These are phyloP conservation scores for Leccinum boreale DNA, from an alignment of 768 basidiomycete genomes.

Conservation along the genomic window DNA sequence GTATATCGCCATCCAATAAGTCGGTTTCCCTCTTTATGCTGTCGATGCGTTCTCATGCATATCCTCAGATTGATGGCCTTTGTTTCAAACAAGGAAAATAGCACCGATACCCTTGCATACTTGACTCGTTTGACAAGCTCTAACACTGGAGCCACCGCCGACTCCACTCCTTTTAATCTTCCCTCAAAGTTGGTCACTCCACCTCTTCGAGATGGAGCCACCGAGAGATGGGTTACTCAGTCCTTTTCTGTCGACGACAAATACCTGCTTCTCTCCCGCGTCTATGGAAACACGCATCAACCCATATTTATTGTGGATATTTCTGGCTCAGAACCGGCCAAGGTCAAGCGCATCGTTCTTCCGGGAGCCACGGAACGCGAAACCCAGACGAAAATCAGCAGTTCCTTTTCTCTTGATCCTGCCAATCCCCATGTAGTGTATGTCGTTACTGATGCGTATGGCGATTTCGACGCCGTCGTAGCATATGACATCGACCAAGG, in stretches of 20 bases:
- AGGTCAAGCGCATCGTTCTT: constrained; percentile 31
- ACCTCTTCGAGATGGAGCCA: constrained; percentile 27
- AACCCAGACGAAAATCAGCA: constrained; percentile 20
- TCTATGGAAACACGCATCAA: constrained; percentile 26
- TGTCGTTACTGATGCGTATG: constrained; percentile 35
- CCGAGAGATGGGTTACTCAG: constrained; percentile 29
- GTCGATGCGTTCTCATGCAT: not conserved
- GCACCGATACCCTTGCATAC: constrained; percentile 37
- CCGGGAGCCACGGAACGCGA: constrained; percentile 34
- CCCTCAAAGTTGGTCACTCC: constrained; percentile 35
- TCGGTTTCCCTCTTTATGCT: constrained; percentile 10
- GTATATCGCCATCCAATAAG: constrained; percentile 37
- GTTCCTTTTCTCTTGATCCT: constrained; percentile 33
- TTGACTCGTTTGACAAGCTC: constrained; percentile 31
- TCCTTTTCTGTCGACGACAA: constrained; percentile 39
- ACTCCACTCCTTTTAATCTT: constrained; percentile 31
- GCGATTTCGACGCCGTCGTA: constrained; percentile 38
- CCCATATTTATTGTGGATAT: constrained; percentile 34
- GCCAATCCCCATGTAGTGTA: constrained; percentile 30
- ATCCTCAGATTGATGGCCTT: constrained; percentile 36
- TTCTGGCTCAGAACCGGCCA: constrained; percentile 22
- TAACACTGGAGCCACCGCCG: constrained; percentile 26
- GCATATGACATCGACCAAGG: constrained; percentile 30
- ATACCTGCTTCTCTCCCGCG: constrained; percentile 33
- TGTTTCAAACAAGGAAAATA: constrained; percentile 41